Evolutionary conservation across 1,284 basidiomycete species (phyloP), one percentile per base, ranked within the genome.

Genomic region (Hypsizygus ulmarius): DNA sequence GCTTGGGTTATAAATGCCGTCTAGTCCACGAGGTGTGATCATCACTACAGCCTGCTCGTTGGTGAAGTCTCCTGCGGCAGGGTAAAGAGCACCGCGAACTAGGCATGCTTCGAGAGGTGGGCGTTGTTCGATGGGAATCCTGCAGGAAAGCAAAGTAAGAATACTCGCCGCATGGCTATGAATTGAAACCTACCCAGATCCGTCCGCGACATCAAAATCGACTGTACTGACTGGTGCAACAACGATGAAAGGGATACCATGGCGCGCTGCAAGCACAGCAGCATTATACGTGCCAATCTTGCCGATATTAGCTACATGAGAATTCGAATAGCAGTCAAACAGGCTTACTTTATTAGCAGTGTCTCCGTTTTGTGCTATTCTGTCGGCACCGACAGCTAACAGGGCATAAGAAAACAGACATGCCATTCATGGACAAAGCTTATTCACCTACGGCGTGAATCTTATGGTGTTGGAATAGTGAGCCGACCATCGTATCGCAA

Each of bases 401-500:
- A 12, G 28, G 14, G 39, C 36, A 33, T 42, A 25, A 43, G 36
- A 43, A 25, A 14, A 49, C 27, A 46, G 19, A 37, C 27, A 41
- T 30, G 30, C 29, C 11, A 12, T 45, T n/a, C 25, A 29, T 14
- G 28, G 28, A 38, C 39, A 21, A 14, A 16, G 11, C 41, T n/a
- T 38, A 62, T 84, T 56, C 51, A 87, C 89, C 87, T 41, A 96
- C 84, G n/a, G 85, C 91, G 61, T 95, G 89, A 42, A 96, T 89
- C 34, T 81, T 71, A 62, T 90, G 75, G 64, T 91, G 86, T 62
- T 93, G 91, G 72, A 97, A 90, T 35, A 95, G 71, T 0, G 91
- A 93, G 11, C 93, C 93, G 25, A 96, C 88, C 87, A 95, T 95
- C 34, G 90, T 94, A 63, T 97, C 93, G 63, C 90, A 94, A 44